Conservation (phyloP, 257 asterid genomes). For the Plantago major region DNA sequence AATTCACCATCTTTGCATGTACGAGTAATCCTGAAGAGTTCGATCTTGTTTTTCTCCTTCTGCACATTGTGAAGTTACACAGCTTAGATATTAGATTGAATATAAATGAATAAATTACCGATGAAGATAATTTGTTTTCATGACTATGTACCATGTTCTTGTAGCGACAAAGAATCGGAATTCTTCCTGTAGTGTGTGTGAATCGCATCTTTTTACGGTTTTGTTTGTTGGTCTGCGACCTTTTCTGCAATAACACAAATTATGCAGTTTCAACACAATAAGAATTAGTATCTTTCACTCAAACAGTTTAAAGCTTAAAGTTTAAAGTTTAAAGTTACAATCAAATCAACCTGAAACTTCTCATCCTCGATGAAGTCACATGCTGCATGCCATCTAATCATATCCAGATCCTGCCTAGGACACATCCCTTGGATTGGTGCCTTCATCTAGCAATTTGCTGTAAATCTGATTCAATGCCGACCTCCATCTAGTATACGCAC, state of each 20-base stretch:
- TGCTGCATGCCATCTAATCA: constrained; percentile 4
- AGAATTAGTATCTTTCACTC: neutral
- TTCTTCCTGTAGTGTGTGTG: constrained; percentile 7
- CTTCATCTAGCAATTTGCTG: neutral
- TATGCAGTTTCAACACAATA: neutral
- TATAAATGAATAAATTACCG: neutral
- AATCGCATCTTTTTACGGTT: neutral
- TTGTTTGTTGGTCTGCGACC: neutral
- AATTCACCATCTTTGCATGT: constrained; percentile 6
- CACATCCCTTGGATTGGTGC: constrained; percentile 10
- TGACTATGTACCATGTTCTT: neutral
- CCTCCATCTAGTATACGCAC: constrained; percentile 8
- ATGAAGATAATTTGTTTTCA: neutral
- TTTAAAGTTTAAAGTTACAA: neutral
- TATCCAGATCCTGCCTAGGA: constrained; percentile 6
- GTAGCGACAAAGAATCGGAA: constrained; percentile 6
- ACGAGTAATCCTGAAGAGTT: constrained; percentile 7
- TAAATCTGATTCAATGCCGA: neutral
- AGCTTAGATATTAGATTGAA: neutral
- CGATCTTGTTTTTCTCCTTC: constrained; percentile 7
- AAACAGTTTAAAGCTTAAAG: neutral
- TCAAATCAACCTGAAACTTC: constrained; percentile 6
- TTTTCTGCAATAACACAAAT: constrained; percentile 6
- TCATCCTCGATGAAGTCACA: constrained; percentile 14
- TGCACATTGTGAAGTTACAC: neutral